These are phyloP conservation scores for Mucor velutinosus DNA, from an alignment of 371 early-diverging fungal genomes.

Conservation along the genomic window DNA sequence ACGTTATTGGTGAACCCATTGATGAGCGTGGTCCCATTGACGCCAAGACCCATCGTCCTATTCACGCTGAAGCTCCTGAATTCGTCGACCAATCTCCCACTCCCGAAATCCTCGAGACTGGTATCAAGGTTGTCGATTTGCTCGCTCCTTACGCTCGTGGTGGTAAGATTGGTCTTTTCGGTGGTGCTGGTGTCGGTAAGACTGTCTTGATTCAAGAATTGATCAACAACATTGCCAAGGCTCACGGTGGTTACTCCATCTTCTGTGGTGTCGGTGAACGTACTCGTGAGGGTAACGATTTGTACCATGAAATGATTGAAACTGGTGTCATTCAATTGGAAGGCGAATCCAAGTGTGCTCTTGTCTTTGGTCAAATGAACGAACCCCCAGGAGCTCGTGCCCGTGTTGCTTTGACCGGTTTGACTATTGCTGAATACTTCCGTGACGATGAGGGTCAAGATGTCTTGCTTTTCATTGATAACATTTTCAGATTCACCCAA, in stretches of 20 bases:
- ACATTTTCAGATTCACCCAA: constrained; percentile 98
- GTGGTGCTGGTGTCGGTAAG: constrained; percentile 99
- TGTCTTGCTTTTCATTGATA: constrained; percentile 98
- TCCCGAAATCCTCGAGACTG: constrained; percentile 96
- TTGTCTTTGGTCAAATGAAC: constrained; percentile 99
- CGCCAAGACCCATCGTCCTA: constrained; percentile 84
- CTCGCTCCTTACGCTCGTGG: constrained; percentile 97
- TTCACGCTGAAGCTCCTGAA: constrained; percentile 93
- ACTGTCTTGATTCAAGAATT: constrained; percentile 98
- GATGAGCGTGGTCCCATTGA: constrained; percentile 98
- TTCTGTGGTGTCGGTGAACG: constrained; percentile 98
- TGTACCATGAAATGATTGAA: constrained; percentile 97
- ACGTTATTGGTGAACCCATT: constrained; percentile 98
- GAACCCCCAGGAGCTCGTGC: constrained; percentile 99
- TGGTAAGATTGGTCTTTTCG: constrained; percentile 98
- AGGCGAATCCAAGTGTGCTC: constrained; percentile 93
- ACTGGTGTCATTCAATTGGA: constrained; percentile 95
- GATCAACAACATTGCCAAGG: constrained; percentile 98
- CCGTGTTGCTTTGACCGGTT: constrained; percentile 97
- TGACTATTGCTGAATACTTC: constrained; percentile 99
- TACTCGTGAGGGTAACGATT: constrained; percentile 98
- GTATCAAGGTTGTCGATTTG: constrained; percentile 99
- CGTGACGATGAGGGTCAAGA: constrained; percentile 99
- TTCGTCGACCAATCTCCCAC: constrained; percentile 96
- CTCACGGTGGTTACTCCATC: constrained; percentile 98